A percentile compares a stretch with the other conserved stretches of the same genome.
These are phyloP conservation scores for Monilinia fructigena DNA, from an alignment of 2,329 filamentous ascomycete species.

Conservation along the genomic window DNA sequence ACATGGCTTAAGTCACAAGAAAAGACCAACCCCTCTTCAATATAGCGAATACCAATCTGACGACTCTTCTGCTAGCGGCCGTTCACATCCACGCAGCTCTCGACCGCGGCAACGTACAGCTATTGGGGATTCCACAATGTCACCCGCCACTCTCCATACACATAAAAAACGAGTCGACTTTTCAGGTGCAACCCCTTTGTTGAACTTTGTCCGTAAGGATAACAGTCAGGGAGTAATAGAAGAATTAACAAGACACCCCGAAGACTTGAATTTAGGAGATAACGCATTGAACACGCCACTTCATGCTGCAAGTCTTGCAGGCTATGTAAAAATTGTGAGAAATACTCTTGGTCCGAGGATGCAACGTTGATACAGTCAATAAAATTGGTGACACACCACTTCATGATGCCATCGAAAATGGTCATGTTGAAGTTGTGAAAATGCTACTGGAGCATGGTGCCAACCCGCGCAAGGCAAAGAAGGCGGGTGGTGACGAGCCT, in stretches of 20 bases:
- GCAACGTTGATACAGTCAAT: constrained; percentile 75
- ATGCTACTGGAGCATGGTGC: constrained; percentile 82
- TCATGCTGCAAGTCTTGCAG: constrained; percentile 87
- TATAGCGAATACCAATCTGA: constrained; percentile 67
- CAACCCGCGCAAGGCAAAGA: constrained; percentile 86
- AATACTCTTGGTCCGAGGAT: constrained; percentile 80
- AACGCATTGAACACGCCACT: constrained; percentile 96
- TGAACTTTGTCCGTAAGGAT: constrained; percentile 80
- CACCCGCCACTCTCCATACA: constrained; percentile 65
- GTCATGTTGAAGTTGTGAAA: constrained; percentile 83
- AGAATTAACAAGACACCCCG: constrained; percentile 68
- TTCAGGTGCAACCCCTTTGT: constrained; percentile 85
- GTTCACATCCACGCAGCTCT: constrained; percentile 57
- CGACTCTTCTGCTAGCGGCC: constrained; percentile 61
- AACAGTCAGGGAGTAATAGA: constrained; percentile 77
- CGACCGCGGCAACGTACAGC: constrained; percentile 57
- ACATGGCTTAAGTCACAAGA: constrained; percentile 58
- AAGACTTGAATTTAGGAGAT: constrained; percentile 85
- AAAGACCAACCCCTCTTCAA: constrained; percentile 60
- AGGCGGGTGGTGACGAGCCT: constrained; percentile 81
- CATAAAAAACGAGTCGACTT: constrained; percentile 89
- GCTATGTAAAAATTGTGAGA: constrained; percentile 81
- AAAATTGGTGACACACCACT: constrained; percentile 89
- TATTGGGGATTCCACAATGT: constrained; percentile 59
- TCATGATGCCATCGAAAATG: constrained; percentile 94